phyloP scores from a whole-genome alignment of 2,329 filamentous ascomycete species.

The Bretziella fagacearum region DNA sequence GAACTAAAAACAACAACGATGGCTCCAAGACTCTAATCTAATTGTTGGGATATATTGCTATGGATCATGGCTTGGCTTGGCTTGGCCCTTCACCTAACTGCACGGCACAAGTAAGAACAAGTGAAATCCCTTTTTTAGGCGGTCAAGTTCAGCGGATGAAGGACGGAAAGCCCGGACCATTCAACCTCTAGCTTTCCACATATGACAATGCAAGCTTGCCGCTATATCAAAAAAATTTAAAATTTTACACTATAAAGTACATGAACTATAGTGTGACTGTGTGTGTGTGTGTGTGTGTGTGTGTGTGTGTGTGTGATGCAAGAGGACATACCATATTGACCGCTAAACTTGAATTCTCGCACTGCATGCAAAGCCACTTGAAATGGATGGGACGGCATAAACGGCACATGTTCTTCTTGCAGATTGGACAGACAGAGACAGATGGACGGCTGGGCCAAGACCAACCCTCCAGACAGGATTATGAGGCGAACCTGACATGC shows the following conservation, averaged over 20 bases:
- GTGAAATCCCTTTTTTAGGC: too few relatives aligned
- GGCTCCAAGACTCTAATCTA: too few relatives aligned
- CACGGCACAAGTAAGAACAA: too few relatives aligned
- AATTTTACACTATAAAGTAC: neutral
- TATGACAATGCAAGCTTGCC: neutral
- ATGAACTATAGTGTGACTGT: neutral
- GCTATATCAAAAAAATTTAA: too few relatives aligned
- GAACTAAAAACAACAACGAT: too few relatives aligned
- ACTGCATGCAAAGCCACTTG: neutral
- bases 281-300: neutral
- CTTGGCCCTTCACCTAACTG: too few relatives aligned
- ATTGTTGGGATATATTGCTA: too few relatives aligned
- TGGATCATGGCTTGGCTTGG: too few relatives aligned
- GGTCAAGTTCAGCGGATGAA: too few relatives aligned
- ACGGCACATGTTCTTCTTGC: neutral
- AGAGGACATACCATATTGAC: slow-evolving; percentile 1
- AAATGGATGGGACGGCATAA: too few relatives aligned
- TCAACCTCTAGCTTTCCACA: neutral
- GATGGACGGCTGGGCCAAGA: neutral
- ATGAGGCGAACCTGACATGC: neutral
- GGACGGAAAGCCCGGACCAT: neutral
- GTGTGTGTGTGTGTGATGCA: too few relatives aligned
- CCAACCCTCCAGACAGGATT: neutral
- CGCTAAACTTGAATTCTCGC: neutral
- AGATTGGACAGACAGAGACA: neutral